A percentile compares a stretch with the other conserved stretches of the same genome.
phyloP scores from a whole-genome alignment of 2,329 filamentous ascomycete genomes.

The Aspergillus sp. region DNA sequence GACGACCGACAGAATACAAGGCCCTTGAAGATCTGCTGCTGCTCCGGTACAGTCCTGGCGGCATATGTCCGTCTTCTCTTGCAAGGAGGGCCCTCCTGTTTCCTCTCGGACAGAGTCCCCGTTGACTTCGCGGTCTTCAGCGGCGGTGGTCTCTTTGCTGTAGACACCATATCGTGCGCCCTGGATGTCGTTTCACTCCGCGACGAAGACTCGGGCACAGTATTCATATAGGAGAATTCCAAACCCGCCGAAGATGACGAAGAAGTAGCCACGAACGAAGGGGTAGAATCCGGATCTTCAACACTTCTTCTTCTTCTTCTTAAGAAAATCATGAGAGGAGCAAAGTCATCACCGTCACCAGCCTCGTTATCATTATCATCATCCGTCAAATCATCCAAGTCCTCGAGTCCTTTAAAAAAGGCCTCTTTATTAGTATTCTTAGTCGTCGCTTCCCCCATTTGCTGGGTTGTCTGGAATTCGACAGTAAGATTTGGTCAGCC shows the following conservation, averaged over 20 bases:
- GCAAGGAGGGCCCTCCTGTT: slow-evolving; percentile 6
- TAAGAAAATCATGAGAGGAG: slow-evolving; percentile 8
- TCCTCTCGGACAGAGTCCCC: slow-evolving; percentile 8
- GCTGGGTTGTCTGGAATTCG: slow-evolving; percentile 4
- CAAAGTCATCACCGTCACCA: slow-evolving; percentile 16
- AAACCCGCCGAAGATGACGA: slow-evolving; percentile 2
- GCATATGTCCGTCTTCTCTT: slow-evolving; percentile 28
- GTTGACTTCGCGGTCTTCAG: slow-evolving; percentile 10
- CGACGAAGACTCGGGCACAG: slow-evolving; percentile 1
- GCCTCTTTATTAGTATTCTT: slow-evolving; percentile 22
- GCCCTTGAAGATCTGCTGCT: slow-evolving; percentile 53
- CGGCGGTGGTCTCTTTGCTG: slow-evolving; percentile 1
- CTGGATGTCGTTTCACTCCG: neutral
- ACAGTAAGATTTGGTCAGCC: slow-evolving; percentile 9
- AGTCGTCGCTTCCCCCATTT: slow-evolving; percentile 13
- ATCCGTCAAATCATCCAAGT: slow-evolving; percentile 22
- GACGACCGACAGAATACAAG: slow-evolving; percentile 51
- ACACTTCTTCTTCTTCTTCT: neutral
- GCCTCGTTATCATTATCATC: slow-evolving; percentile 17
- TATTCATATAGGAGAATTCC: slow-evolving; percentile 2
- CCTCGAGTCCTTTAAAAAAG: slow-evolving; percentile 32
- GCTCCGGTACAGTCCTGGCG: slow-evolving; percentile 45
- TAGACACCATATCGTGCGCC: neutral
- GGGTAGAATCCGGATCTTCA: neutral
- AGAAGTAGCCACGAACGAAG: neutral